Evolutionary conservation across 805 yeast genomes (phyloP).

Genomic region (Lipomyces yamadae): DNA sequence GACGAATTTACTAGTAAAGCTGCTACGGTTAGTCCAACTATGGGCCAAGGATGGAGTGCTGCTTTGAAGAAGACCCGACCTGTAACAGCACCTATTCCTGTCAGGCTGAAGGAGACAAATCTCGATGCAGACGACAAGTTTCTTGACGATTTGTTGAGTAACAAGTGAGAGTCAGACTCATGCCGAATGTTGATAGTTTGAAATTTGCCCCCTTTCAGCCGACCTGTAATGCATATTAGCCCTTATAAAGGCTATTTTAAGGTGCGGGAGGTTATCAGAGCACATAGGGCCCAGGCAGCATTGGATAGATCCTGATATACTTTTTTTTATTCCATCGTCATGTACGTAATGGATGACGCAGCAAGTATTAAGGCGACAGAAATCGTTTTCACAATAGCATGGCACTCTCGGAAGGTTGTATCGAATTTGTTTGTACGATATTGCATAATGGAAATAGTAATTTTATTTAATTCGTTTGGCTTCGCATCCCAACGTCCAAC

Average conservation of each 20-base stretch:
- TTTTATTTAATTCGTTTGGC: not conserved
- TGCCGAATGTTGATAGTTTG: not conserved
- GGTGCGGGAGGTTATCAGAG: no score
- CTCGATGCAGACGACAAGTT: conserved; percentile 23
- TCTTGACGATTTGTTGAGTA: conserved; percentile 27
- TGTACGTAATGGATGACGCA: no score
- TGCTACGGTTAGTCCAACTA: not conserved
- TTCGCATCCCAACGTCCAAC: no score
- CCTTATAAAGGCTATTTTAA: not conserved
- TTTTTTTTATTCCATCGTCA: no score
- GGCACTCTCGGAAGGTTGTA: not conserved
- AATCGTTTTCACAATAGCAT: no score
- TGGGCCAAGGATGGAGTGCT: not conserved
- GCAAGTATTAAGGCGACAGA: no score
- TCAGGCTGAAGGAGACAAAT: not conserved
- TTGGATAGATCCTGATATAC: no score
- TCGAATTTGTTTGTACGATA: not conserved
- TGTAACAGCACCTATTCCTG: not conserved
- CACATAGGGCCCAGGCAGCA: no score
- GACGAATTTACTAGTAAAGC: conserved; percentile 7
- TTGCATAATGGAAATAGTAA: not conserved
- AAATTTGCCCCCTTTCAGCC: no score
- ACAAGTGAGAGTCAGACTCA: not conserved
- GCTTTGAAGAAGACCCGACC: not conserved
- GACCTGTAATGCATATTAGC: not conserved